These are phyloP conservation scores for Penicillium sp. DNA, from an alignment of 2,329 filamentous ascomycete species.

Conservation along the genomic window DNA sequence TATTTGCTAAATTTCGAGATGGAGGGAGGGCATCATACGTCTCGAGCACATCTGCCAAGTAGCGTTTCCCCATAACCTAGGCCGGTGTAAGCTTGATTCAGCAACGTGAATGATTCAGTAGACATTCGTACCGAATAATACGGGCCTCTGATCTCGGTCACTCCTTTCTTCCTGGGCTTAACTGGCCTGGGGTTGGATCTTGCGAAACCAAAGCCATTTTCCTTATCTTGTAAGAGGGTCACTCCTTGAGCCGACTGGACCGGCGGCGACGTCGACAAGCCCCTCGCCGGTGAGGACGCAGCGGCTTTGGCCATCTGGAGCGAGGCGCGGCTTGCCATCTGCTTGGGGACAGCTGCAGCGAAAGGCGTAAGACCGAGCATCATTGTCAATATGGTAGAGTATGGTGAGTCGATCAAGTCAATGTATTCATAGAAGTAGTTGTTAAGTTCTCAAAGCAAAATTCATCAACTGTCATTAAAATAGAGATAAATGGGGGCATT, in stretches of 20 bases:
- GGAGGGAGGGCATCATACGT: slow-evolving; percentile 37
- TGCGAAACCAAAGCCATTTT: slow-evolving; percentile 52
- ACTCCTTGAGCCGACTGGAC: slow-evolving; percentile 13
- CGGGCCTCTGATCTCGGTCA: slow-evolving; percentile 57
- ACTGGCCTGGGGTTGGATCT: slow-evolving; percentile 49
- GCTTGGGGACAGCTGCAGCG: slow-evolving; percentile 3
- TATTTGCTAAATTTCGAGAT: background rate
- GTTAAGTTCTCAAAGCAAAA: background rate
- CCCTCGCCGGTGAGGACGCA: slow-evolving; percentile 7
- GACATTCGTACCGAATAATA: slow-evolving; percentile 49
- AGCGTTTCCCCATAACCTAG: slow-evolving; percentile 52
- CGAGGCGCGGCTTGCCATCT: slow-evolving; percentile 1
- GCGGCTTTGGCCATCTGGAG: slow-evolving; percentile 11
- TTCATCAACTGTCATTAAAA: background rate
- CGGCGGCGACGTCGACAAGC: slow-evolving; percentile 20
- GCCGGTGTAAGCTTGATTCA: slow-evolving; percentile 1
- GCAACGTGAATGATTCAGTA: background rate
- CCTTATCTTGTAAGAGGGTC: slow-evolving; percentile 50
- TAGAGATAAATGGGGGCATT: background rate
- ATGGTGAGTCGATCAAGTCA: background rate
- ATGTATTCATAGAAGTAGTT: background rate
- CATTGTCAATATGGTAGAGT: background rate
- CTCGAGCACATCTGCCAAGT: slow-evolving; percentile 53
- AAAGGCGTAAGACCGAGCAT: slow-evolving; percentile 12
- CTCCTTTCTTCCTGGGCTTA: slow-evolving; percentile 51